Evolutionary conservation across 306 rosid genomes (phyloP), one percentile per base, ranked within the genome.

Genomic region (Casuarina cunninghamiana): DNA sequence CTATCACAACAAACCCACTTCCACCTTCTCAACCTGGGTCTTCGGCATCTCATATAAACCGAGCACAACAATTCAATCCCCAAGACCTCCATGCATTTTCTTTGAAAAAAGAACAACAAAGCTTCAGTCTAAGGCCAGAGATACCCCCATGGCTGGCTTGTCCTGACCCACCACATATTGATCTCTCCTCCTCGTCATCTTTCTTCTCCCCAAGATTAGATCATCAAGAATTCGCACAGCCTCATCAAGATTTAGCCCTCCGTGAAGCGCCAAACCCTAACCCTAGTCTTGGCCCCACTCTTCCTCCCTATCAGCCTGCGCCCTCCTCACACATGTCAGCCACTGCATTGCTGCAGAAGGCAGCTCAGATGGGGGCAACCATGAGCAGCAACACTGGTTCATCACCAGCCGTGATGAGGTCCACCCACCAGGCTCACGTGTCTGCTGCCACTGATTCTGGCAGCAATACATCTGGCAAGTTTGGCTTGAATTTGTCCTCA

Each of bases 331-430:
- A 91, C 84, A 90, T 96, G 94, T 93, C 99, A 75, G 99, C 99
- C 82, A 93, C 98, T 65, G 99, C 98, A 54, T 83, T 96, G 86
- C 90, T 96, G 13, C 99, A 96, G 87, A 96, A 91, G 83, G 98
- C 99, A 78, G 94, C 99, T 69, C 93, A 93, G 76, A 91, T 95
- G 91, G 99, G 99, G 72, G 88, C 97, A 71, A 91, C 97, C 66
- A 87, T 85, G 83, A 87, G 90, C 84, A 32, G 62, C 79, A 70
- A 35, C 58, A 43, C 81, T 55, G 53, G 79, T 46, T 78, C 89
- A 44, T 7, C 85, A 46, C 70, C 80, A 50, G 75, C 65, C 38
- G 42, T 48, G 78, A 78, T 86, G 9, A 76, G 92, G 79, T 11
- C 92, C 91, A 90, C 90, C 87, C 76, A 70, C 1, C 82, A 73